Base-by-base conservation (phyloP, 2,329 filamentous ascomycete species). In the Orbilia quercus region DNA sequence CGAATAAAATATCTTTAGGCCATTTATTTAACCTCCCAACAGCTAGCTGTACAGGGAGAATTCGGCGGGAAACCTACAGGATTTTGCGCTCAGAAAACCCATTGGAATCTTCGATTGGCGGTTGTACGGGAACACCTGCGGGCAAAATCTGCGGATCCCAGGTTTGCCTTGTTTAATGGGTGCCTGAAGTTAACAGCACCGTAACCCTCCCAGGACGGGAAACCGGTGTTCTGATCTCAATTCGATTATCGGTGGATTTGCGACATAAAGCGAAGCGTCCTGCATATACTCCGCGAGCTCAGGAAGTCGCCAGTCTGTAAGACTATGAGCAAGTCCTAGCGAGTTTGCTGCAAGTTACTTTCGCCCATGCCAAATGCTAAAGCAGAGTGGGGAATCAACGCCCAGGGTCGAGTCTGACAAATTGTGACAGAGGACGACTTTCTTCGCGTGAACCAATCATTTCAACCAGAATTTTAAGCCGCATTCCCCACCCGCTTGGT, bases 91-190 rank as follows among this genome's bases (percentile, higher is more conserved):
- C 9, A 25, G 40, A 42, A 14, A 40, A 44, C 12, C 16, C n/a
- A 31, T 44, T 20, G 16, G 47, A 18, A 44, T 9, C 18, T 45
- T 45, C 18, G 36, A 5, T 5, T 23, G 22, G 22, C 12, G n/a
- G 48, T 36, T 55, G 22, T 34, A 18, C 42, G 9, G 4, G 28
- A 31, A 31, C 9, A 31, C 5, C 9, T 5, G 28, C 28, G 28
- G 28, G 28, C 28, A 9, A 31, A 31, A 9, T 31, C 9, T 31
- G 28, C 28, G 28, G 28, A 31, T 59, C 53, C 36, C 51, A 53
- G 44, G 67, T 58, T 65, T 72, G 67, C 67, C 67, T 60, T 64
- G 54, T 65, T 72, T 60, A 36, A 12, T 25, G 25, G 67, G 67
- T 72, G 67, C 67, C 67, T 72, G 67, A 45, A n/a, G n/a, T n/a